phyloP scores from a whole-genome alignment of 1,284 basidiomycete genomes.

The Ganoderma boninense region DNA sequence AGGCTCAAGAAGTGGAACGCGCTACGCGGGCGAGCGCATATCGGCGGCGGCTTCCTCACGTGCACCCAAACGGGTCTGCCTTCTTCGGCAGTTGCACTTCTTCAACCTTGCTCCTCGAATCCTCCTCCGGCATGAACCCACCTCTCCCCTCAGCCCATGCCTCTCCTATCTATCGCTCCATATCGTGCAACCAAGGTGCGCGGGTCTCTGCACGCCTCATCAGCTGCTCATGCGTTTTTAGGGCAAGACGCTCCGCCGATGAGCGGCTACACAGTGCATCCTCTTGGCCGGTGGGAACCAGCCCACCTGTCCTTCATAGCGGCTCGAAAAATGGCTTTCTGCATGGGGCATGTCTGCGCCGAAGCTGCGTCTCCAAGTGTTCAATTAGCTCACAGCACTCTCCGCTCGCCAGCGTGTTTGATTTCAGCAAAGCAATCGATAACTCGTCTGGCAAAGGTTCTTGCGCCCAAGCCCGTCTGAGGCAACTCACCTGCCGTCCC shows the following conservation, averaged over 20 bases:
- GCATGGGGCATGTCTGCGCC: constrained; percentile 29
- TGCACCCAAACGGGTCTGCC: constrained; percentile 27
- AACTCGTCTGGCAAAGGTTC: constrained; percentile 16
- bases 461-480: constrained; percentile 16
- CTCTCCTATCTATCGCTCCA: not conserved
- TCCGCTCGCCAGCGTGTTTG: constrained; percentile 13
- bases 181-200: constrained; percentile 12
- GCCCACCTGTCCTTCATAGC: constrained; percentile 19
- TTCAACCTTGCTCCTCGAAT: constrained; percentile 6
- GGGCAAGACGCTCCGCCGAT: constrained; percentile 22
- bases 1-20: constrained; percentile 14
- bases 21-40: constrained; percentile 20
- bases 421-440: constrained; percentile 29
- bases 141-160: not conserved
- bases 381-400: constrained; percentile 13
- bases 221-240: constrained; percentile 20
- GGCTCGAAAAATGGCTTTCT: constrained; percentile 21
- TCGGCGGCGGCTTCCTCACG: constrained; percentile 24
- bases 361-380: constrained; percentile 1
- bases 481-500: constrained; percentile 16
- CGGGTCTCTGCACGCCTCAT: not conserved
- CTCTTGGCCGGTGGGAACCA: constrained; percentile 23
- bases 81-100: constrained; percentile 21
- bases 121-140: not conserved
- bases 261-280: constrained; percentile 15